These are phyloP conservation scores for Phaeolepiota aurea DNA, from an alignment of 768 basidiomycete genomes.

Conservation along the genomic window DNA sequence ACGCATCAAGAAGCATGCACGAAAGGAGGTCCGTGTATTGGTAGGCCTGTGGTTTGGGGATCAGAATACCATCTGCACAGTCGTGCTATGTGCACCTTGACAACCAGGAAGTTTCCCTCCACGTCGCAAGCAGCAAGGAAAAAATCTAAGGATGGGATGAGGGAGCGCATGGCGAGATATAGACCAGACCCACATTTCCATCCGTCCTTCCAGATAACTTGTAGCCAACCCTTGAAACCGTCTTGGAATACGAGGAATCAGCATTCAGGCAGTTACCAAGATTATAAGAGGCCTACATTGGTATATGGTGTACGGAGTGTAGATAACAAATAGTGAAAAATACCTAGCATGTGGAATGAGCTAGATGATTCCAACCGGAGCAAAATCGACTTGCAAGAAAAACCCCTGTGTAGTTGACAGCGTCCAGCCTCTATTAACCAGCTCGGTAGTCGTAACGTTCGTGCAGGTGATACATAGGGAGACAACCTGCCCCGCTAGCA, in stretches of 20 bases:
- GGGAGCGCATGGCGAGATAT: too few species aligned
- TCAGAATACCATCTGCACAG: slow-evolving; percentile 1
- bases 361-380: neutral
- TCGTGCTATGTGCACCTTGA: slow-evolving; percentile 39
- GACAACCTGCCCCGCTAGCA: slow-evolving; percentile 75
- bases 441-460: slow-evolving; percentile 78
- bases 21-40: slow-evolving; percentile 83
- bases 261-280: neutral
- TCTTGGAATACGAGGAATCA: slow-evolving; percentile 36
- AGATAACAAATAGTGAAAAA: slow-evolving; percentile 63
- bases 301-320: slow-evolving; percentile 88
- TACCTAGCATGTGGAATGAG: slow-evolving; percentile 41
- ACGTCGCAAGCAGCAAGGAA: slow-evolving; percentile 77
- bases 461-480: slow-evolving; percentile 87
- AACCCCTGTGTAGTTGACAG: slow-evolving; percentile 77
- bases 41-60: slow-evolving; percentile 44
- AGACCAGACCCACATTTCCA: slow-evolving; percentile 81
- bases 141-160: too few species aligned
- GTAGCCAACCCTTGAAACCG: slow-evolving; percentile 79
- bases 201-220: slow-evolving; percentile 63
- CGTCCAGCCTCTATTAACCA: slow-evolving; percentile 59
- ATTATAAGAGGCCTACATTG: slow-evolving; percentile 38
- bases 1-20: slow-evolving; percentile 90
- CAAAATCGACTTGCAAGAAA: slow-evolving; percentile 53
- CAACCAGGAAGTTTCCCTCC: slow-evolving; percentile 82